Evolutionary conservation across 2,329 filamentous ascomycete species (phyloP), one percentile per base, ranked within the genome.

Genomic region (Colletotrichum paranaense): DNA sequence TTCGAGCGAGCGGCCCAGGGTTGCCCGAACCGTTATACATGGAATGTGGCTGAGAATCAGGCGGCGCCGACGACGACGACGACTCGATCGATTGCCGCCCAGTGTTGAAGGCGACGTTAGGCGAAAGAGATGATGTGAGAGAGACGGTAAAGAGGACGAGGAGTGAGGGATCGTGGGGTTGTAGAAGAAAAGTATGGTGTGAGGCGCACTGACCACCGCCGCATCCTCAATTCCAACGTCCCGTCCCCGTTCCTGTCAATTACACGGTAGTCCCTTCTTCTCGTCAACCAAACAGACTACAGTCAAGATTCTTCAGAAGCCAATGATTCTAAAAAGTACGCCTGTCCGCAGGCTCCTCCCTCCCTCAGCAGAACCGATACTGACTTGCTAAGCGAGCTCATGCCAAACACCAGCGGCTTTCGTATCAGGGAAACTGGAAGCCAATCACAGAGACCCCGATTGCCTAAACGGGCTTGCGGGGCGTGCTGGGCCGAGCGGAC

Each of bases 181-280:
- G 53, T n/a, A 14, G 30, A 12, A 19, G 46, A 42, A 11, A 24
- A 16, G 32, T 6, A 14, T 9, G 30, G 26, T 28, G 14, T 5
- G 26, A 24, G 19, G 30, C 16, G 49, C 35, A 58, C 63, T 42
- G 63, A 38, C 52, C 63, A 46, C 26, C 42, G 60, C 60, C 42
- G 60, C 60, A 63, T 63, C 60, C 60, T 63, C 35, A 63, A 63
- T 63, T 63, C 60, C 60, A 63, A 63, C 42, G 60, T 63, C 60
- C 46, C n/a, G 16, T 24, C 59, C 19, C 9, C 19, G 46, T 14
- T 22, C 49, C 53, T 56, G 12, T 30, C 16, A 56, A 56, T 24
- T 1, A 56, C 14, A 56, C 24, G 26, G 19, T 11, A n/a, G 16
- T 5, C 7, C 7, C 3, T n/a, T n/a, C 42, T n/a, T n/a, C 7